These are phyloP conservation scores for Botrytis hyacinthi DNA, from an alignment of 2,329 filamentous ascomycete genomes.

Conservation along the genomic window DNA sequence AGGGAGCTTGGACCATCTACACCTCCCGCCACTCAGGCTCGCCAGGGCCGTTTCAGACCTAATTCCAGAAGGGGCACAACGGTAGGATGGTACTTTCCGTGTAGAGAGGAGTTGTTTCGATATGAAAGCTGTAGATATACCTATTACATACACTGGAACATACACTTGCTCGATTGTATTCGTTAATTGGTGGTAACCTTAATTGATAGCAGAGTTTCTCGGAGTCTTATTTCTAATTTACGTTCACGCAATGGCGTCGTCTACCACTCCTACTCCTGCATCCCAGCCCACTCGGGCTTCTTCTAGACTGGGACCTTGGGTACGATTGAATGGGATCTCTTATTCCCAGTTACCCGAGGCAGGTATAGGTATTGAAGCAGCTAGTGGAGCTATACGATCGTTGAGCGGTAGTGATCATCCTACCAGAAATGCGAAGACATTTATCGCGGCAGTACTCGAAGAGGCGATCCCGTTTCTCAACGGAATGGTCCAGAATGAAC, in stretches of 20 bases:
- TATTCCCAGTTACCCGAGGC: conserved; percentile 48
- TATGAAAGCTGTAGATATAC: background rate
- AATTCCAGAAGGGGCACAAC: background rate
- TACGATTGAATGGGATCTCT: conserved; percentile 54
- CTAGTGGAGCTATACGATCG: conserved; percentile 18
- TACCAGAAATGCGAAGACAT: conserved; percentile 43
- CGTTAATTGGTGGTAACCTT: background rate
- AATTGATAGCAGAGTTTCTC: background rate
- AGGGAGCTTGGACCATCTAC: conserved; percentile 6
- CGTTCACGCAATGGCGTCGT: conserved; percentile 7
- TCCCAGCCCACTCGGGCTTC: conserved; percentile 24
- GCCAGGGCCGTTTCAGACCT: background rate
- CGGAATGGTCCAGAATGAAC: conserved; percentile 49
- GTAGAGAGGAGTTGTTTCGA: background rate
- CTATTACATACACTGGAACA: background rate
- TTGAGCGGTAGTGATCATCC: conserved; percentile 19
- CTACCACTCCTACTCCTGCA: background rate
- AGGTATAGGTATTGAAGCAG: conserved; percentile 28
- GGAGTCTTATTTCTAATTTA: background rate
- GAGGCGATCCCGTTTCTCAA: conserved; percentile 61
- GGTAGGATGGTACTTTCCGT: background rate
- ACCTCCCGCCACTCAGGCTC: background rate
- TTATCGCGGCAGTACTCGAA: conserved; percentile 53
- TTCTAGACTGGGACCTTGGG: conserved; percentile 44
- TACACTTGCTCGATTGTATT: background rate